Evolutionary conservation across 345 rosid species (phyloP).

Genomic region (Eucalyptus sp.): DNA sequence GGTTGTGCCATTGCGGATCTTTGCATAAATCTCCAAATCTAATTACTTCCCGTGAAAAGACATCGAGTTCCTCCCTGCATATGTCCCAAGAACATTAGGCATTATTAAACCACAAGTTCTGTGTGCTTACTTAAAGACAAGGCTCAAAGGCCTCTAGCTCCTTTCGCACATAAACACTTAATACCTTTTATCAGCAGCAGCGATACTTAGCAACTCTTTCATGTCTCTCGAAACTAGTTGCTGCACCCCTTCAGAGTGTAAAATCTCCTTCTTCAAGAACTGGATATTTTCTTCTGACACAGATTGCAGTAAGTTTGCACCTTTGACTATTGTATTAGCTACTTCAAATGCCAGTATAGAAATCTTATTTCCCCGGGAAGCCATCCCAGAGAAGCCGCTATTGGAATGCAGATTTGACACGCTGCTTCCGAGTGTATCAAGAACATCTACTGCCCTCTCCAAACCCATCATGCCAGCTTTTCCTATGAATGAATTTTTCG

Average conservation of each 20-base stretch:
- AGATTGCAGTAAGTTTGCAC: slow-evolving; percentile 68
- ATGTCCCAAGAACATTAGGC: not conserved
- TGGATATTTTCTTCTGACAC: slow-evolving; percentile 57
- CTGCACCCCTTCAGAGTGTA: slow-evolving; percentile 63
- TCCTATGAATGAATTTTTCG: slow-evolving; percentile 67
- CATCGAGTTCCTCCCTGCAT: slow-evolving; percentile 73
- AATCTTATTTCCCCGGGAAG: slow-evolving; percentile 48
- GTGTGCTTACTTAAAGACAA: not conserved
- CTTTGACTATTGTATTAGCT: slow-evolving; percentile 93
- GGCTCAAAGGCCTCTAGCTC: not conserved
- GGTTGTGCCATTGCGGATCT: slow-evolving; percentile 91
- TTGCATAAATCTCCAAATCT: slow-evolving; percentile 87
- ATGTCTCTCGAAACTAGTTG: slow-evolving; percentile 59
- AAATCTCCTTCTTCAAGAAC: slow-evolving; percentile 53
- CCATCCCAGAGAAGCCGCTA: slow-evolving; percentile 45
- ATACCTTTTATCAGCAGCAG: slow-evolving; percentile 92
- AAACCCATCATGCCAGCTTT: slow-evolving; percentile 60
- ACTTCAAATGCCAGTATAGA: slow-evolving; percentile 81
- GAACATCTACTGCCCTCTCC: slow-evolving; percentile 74
- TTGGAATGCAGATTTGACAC: slow-evolving; percentile 61
- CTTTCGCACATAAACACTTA: not conserved
- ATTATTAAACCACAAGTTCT: not conserved
- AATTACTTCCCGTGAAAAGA: slow-evolving; percentile 71
- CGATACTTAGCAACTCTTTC: slow-evolving; percentile 59
- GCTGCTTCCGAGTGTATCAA: slow-evolving; percentile 87